These are phyloP conservation scores for Serendipita sp. DNA, from an alignment of 1,284 basidiomycete species.

Conservation along the genomic window DNA sequence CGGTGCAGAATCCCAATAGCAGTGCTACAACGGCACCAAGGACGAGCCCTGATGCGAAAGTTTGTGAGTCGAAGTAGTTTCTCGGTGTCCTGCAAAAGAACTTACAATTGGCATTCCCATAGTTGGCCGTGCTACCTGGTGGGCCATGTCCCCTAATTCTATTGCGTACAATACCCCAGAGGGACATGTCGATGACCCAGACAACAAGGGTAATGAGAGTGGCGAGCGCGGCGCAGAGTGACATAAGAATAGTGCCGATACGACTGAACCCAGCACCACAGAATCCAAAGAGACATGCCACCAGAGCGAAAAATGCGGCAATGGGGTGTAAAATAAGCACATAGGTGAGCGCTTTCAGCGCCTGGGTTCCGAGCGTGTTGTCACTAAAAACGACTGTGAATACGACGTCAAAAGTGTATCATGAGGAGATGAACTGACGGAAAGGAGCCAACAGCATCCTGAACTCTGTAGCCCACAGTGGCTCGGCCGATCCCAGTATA, in stretches of 20 bases:
- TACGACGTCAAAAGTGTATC: background rate
- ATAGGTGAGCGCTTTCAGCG: slow-evolving; percentile 56
- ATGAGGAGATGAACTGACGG: slow-evolving; percentile 16
- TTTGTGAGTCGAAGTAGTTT: background rate
- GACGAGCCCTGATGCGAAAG: slow-evolving; percentile 33
- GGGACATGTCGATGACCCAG: slow-evolving; percentile 64
- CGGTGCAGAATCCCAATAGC: slow-evolving; percentile 47
- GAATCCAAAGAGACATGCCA: slow-evolving; percentile 61
- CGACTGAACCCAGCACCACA: slow-evolving; percentile 51
- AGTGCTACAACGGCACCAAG: slow-evolving; percentile 57
- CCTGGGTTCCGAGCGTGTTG: slow-evolving; percentile 31
- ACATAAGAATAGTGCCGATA: slow-evolving; percentile 60
- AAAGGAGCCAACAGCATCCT: slow-evolving; percentile 35
- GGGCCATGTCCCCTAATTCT: slow-evolving; percentile 38
- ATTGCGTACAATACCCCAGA: slow-evolving; percentile 57
- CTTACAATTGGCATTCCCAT: slow-evolving; percentile 54
- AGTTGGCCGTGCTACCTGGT: slow-evolving; percentile 31
- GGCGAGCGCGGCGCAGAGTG: slow-evolving; percentile 47
- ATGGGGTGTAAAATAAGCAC: slow-evolving; percentile 66
- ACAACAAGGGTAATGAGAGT: slow-evolving; percentile 48
- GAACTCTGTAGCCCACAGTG: slow-evolving; percentile 12
- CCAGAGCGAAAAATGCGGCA: slow-evolving; percentile 51
- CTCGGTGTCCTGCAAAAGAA: background rate
- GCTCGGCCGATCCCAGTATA: slow-evolving; percentile 40
- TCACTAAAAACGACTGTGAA: slow-evolving; percentile 14